Percentiles rank a stretch among this genome's conserved stretches.
These are phyloP conservation scores for Beta lomatogona DNA, from an alignment of 179 eudicot species.

Conservation along the genomic window DNA sequence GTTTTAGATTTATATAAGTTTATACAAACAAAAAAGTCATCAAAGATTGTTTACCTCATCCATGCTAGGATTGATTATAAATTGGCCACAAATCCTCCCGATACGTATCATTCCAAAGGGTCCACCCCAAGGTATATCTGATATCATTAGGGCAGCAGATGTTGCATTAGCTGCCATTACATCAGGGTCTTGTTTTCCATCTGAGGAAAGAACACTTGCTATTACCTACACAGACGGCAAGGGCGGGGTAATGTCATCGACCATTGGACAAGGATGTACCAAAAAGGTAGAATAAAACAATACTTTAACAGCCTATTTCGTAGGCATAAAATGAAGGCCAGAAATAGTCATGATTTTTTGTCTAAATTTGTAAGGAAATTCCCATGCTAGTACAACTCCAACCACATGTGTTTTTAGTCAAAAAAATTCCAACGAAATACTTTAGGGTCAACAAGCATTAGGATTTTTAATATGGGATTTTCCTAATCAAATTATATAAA, in stretches of 20 bases:
- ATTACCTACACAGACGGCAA: slow-evolving; percentile 49
- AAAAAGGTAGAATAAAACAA: slow-evolving; percentile 5
- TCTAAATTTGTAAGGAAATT: background rate
- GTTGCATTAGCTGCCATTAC: slow-evolving; percentile 98
- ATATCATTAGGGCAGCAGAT: slow-evolving; percentile 94
- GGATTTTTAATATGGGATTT: background rate
- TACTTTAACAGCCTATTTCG: background rate
- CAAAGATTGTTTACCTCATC: slow-evolving; percentile 63
- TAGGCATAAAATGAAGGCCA: background rate
- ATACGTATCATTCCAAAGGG: slow-evolving; percentile 91
- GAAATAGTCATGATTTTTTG: background rate
- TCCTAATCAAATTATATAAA: background rate
- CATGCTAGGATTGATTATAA: slow-evolving; percentile 89
- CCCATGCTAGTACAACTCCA: background rate
- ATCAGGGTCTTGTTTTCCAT: slow-evolving; percentile 98
- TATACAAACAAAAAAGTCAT: background rate
- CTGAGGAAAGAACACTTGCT: slow-evolving; percentile 96
- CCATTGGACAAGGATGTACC: background rate
- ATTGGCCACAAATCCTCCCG: slow-evolving; percentile 79
- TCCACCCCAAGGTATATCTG: slow-evolving; percentile 98
- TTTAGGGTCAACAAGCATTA: background rate
- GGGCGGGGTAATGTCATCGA: background rate
- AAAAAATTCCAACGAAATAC: too few relatives aligned
- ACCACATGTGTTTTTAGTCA: too few relatives aligned
- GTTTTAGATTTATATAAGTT: background rate